Conservation (phyloP, 1,284 basidiomycete species). For the Cystobasidiaceae sp. region DNA sequence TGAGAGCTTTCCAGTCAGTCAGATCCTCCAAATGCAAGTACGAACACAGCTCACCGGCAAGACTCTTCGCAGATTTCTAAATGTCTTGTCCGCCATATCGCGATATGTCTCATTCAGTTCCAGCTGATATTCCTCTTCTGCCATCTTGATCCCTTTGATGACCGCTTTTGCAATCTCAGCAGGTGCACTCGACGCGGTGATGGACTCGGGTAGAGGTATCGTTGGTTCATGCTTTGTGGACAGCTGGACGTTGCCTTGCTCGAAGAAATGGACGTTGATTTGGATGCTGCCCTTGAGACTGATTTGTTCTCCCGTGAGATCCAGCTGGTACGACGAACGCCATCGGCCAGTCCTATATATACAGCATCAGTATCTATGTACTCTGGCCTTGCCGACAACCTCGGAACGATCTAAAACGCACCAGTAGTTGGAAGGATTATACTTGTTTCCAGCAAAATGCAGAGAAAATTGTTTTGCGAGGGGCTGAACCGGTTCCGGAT, state of each 20-base stretch:
- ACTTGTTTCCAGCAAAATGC: slow-evolving; percentile 85
- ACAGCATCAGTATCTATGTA: not conserved
- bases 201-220: slow-evolving; percentile 58
- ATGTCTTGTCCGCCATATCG: slow-evolving; percentile 82
- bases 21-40: slow-evolving; percentile 49
- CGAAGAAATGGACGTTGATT: slow-evolving; percentile 89
- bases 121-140: slow-evolving; percentile 70
- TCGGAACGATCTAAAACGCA: no score
- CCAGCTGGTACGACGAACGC: slow-evolving; percentile 57
- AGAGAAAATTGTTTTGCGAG: slow-evolving; percentile 56
- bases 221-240: slow-evolving; percentile 64
- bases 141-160: slow-evolving; percentile 69
- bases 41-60: slow-evolving; percentile 57
- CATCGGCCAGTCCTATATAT: slow-evolving; percentile 73
- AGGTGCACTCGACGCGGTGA: slow-evolving; percentile 53
- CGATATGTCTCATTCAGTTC: slow-evolving; percentile 73
- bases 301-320: slow-evolving; percentile 41
- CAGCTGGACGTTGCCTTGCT: slow-evolving; percentile 91
- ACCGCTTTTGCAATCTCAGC: slow-evolving; percentile 62
- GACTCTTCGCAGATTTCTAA: slow-evolving; percentile 79
- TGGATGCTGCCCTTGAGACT: slow-evolving; percentile 57
- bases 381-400: slow-evolving; percentile 16
- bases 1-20: slow-evolving; percentile 4
- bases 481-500: slow-evolving; percentile 4
- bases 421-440: slow-evolving; percentile 85